Evolutionary conservation across 2,329 filamentous ascomycete genomes (phyloP).

Genomic region (Stachybotrys echinatus): DNA sequence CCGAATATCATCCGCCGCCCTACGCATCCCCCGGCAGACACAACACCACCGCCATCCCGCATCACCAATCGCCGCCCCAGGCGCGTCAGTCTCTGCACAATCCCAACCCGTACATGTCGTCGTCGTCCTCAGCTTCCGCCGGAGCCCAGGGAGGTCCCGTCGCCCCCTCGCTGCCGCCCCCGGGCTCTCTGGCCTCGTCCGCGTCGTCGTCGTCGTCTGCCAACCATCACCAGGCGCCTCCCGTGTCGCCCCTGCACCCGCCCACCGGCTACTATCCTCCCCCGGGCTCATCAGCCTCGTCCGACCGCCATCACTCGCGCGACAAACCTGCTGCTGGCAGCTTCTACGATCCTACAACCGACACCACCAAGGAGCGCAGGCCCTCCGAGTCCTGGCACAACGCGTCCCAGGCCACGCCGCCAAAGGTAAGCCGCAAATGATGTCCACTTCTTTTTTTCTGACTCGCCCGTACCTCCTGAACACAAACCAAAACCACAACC

Average conservation of each 20-base stretch:
- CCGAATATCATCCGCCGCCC: constrained; percentile 30
- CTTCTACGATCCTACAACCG: constrained; percentile 51
- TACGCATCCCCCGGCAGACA: constrained; percentile 21
- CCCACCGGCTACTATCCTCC: constrained; percentile 35
- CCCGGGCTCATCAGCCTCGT: constrained; percentile 17
- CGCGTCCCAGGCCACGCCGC: constrained; percentile 31
- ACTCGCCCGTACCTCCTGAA: constrained; percentile 9
- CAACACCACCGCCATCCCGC: constrained; percentile 20
- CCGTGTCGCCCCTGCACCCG: constrained; percentile 38
- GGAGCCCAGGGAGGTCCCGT: constrained; percentile 20
- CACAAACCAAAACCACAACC: constrained; percentile 4
- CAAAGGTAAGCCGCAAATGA: constrained; percentile 37
- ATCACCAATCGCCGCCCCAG: constrained; percentile 22
- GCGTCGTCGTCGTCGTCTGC: constrained; percentile 7
- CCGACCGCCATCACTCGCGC: constrained; percentile 25
- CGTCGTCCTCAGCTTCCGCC: constrained; percentile 22
- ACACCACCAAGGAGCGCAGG: constrained; percentile 41
- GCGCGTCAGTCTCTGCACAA: constrained; percentile 21
- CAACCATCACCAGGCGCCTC: constrained; percentile 18
- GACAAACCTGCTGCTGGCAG: constrained; percentile 36
- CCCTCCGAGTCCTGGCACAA: constrained; percentile 44
- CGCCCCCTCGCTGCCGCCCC: constrained; percentile 23
- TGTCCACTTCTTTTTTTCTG: constrained; percentile 21
- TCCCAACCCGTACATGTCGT: constrained; percentile 29
- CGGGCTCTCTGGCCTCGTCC: constrained; percentile 15